Evolutionary conservation across 208 protist species (phyloP), one percentile per base, ranked within the genome.

Genomic region (Acanthamoeba sp.): DNA sequence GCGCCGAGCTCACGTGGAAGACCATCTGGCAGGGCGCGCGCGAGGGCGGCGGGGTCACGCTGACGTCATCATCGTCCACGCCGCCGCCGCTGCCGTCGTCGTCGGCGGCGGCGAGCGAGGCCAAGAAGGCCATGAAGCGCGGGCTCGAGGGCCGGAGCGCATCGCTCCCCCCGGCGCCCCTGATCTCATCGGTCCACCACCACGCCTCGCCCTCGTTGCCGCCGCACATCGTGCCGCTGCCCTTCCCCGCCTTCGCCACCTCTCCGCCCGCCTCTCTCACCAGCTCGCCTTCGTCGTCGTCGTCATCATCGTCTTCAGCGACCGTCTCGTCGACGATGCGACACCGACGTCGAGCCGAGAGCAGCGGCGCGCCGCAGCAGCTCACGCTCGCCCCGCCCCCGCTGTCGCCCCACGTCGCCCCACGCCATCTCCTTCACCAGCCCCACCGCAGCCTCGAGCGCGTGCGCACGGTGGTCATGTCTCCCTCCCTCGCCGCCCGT

Each of bases 361-460:
- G 66, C 66, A 76, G 66, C 66, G 66, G 66, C 66, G 36, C 66
- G n/a, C 66, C 66, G 66, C 66, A 22, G 34, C 34, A 22, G 66
- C 66, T 76, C 34, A 32, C 45, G 66, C n/a, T 34, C 34, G 66
- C 14, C 34, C 66, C 66, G 66, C 66, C 66, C 2, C 66, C 36
- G 2, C 36, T 76, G 34, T 36, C 34, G 29, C n/a, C 66, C 5
- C 34, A 36, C 34, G 34, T 48, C n/a, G 32, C 27, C 36, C n/a
- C 34, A 24, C 24, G 14, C 20, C 62, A 38, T 18, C 62, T 36
- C 62, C 62, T 36, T 29, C 14, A 36, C 62, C 29, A 29, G 2
- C 62, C 24, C 27, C 62, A 71, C 14, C 29, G 14, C 24, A 71
- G 62, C 62, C 36, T 71, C 6, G 62, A 71, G 24, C 62, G 62